phyloP scores from a whole-genome alignment of 208 protist genomes.

The Leptomonas seymouri region DNA sequence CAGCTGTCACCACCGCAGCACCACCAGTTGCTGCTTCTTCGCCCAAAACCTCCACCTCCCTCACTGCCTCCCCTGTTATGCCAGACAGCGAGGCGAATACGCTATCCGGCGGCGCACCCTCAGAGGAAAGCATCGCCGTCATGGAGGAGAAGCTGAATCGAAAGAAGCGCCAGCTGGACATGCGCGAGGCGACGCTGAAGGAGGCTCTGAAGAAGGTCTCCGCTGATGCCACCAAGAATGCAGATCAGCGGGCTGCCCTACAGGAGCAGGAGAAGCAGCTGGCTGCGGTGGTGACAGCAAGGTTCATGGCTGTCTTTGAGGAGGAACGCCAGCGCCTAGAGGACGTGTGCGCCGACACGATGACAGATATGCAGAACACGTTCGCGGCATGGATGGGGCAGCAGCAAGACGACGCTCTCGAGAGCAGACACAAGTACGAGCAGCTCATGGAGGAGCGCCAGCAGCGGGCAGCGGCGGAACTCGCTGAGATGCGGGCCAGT shows the following conservation, averaged over 20 bases:
- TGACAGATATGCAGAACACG: constrained; percentile 28
- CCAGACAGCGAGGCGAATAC: neutral
- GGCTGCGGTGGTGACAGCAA: constrained; percentile 12
- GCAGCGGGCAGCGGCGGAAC: constrained; percentile 15
- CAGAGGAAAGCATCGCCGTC: neutral
- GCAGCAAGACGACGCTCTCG: constrained; percentile 18
- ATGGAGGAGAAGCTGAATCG: constrained; percentile 34
- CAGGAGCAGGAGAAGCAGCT: constrained; percentile 46
- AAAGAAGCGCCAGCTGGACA: constrained; percentile 50
- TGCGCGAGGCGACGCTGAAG: constrained; percentile 67
- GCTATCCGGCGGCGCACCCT: neutral
- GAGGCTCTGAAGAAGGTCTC: constrained; percentile 68
- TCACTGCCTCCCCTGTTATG: constrained; percentile 5
- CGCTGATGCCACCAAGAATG: constrained; percentile 47
- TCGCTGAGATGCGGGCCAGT: constrained; percentile 16
- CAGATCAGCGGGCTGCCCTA: constrained; percentile 44
- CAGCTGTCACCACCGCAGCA: constrained; percentile 3
- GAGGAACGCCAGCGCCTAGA: constrained; percentile 43
- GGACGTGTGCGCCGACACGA: constrained; percentile 27
- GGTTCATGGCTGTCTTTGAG: constrained; percentile 44
- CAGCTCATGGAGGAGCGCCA: constrained; percentile 31
- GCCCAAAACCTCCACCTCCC: constrained; percentile 1
- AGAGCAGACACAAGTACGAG: constrained; percentile 21
- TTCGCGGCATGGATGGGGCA: constrained; percentile 22
- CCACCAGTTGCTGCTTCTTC: neutral